Evolutionary conservation across 176 grass and related monocot species (phyloP).

Genomic region (Oryza officinalis): DNA sequence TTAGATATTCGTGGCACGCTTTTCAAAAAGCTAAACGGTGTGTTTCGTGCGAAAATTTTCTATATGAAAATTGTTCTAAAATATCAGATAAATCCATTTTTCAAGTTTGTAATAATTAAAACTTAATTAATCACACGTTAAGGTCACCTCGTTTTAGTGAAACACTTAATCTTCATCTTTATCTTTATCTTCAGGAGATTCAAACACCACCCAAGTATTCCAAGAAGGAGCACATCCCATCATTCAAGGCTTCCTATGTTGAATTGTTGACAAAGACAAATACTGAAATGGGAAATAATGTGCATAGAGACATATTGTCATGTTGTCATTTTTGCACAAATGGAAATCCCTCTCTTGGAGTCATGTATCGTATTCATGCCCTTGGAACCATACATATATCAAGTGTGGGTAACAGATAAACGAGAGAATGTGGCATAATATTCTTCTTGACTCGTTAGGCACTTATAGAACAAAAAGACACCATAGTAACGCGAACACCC

Average conservation of each 20-base stretch:
- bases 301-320: not conserved
- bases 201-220: not conserved
- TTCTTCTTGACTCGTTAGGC: not conserved
- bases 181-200: too few species aligned
- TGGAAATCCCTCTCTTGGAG: not conserved
- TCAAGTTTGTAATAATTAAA: too few species aligned
- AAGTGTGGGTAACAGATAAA: not conserved
- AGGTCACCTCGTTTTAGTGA: too few species aligned
- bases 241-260: not conserved
- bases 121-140: too few species aligned
- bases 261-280: not conserved
- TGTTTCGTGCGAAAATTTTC: too few species aligned
- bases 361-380: not conserved
- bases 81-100: too few species aligned
- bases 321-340: not conserved
- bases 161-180: too few species aligned
- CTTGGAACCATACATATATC: not conserved
- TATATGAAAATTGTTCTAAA: too few species aligned
- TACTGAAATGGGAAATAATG: not conserved
- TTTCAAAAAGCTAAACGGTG: too few species aligned
- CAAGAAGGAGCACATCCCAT: not conserved
- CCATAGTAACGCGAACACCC: not conserved
- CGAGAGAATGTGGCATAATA: not conserved
- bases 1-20: too few species aligned
- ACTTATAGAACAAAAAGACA: not conserved